These are phyloP conservation scores for Ascochyta viciae-villosae DNA, from an alignment of 2,329 filamentous ascomycete genomes.

Conservation along the genomic window DNA sequence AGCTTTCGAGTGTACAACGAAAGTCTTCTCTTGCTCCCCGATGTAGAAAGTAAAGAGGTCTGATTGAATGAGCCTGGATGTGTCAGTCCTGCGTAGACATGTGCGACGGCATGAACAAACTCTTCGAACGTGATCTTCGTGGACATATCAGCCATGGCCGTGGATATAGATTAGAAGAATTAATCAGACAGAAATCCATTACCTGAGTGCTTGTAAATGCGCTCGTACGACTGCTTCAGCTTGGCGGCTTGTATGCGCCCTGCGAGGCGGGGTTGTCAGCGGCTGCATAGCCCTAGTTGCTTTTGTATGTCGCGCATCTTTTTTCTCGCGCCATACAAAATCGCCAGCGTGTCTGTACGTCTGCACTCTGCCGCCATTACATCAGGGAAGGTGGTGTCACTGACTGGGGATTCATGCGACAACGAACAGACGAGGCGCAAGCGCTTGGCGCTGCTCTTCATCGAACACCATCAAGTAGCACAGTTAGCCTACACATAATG, in stretches of 20 bases:
- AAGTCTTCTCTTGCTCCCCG: constrained; percentile 23
- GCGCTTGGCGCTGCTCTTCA: not conserved
- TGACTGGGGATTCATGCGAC: not conserved
- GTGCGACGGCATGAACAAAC: not conserved
- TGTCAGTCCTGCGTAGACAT: not conserved
- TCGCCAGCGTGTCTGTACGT: not conserved
- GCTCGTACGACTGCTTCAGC: not conserved
- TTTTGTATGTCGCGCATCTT: constrained; percentile 4
- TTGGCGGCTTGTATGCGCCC: not conserved
- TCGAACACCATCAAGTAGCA: not conserved
- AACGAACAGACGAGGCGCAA: not conserved
- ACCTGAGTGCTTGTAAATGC: not conserved
- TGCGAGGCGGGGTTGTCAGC: constrained; percentile 15
- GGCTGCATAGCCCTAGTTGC: constrained; percentile 9
- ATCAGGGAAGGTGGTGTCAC: not conserved
- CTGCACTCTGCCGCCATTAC: constrained; percentile 5
- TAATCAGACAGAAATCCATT: not conserved
- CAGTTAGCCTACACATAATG: not conserved
- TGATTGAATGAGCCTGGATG: constrained; percentile 26
- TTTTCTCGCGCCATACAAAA: not conserved
- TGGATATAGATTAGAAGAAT: not conserved
- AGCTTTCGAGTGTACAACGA: constrained; percentile 30
- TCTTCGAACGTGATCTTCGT: constrained; percentile 16
- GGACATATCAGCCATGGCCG: constrained; percentile 13
- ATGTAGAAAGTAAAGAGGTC: constrained; percentile 35